These are phyloP conservation scores for Collybia mongolica DNA, from an alignment of 768 basidiomycete genomes.

Conservation along the genomic window DNA sequence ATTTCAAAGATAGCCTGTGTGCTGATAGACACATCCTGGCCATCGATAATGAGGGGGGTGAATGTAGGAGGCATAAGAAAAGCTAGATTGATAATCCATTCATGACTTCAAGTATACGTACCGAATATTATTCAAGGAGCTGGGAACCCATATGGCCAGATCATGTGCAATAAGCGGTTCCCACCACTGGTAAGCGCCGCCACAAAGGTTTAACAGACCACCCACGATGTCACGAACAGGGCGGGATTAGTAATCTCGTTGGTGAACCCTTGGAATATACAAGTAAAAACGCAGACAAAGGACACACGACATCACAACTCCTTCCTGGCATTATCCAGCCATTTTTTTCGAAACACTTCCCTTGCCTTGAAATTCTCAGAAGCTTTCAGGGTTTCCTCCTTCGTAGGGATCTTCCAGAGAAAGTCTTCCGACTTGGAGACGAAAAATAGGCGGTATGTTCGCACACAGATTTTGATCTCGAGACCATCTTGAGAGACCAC, in stretches of 20 bases:
- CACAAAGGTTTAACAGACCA: not conserved
- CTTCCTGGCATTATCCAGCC: constrained; percentile 28
- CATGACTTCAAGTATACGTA: not conserved
- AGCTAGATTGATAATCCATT: not conserved
- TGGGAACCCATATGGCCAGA: no score
- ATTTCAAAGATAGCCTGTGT: constrained; percentile 42
- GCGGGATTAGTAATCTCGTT: not conserved
- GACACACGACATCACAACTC: constrained; percentile 3
- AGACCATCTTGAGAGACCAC: constrained; percentile 57
- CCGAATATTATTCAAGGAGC: no score
- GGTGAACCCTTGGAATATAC: constrained; percentile 1
- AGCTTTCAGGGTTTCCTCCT: constrained; percentile 37
- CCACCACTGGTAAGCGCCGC: no score
- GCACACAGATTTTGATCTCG: constrained; percentile 83
- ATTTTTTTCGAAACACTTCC: constrained; percentile 31
- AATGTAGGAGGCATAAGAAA: constrained; percentile 19
- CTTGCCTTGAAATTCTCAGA: constrained; percentile 27
- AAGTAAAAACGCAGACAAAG: constrained; percentile 5
- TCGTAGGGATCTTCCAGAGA: constrained; percentile 44
- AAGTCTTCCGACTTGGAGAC: constrained; percentile 68
- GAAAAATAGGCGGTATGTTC: constrained; percentile 81
- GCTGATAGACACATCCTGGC: constrained; percentile 33
- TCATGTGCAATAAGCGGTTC: no score
- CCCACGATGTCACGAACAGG: not conserved
- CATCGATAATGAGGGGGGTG: constrained; percentile 41